These are phyloP conservation scores for Lithocarpus polystachyus DNA, from an alignment of 306 rosid genomes.

Conservation along the genomic window DNA sequence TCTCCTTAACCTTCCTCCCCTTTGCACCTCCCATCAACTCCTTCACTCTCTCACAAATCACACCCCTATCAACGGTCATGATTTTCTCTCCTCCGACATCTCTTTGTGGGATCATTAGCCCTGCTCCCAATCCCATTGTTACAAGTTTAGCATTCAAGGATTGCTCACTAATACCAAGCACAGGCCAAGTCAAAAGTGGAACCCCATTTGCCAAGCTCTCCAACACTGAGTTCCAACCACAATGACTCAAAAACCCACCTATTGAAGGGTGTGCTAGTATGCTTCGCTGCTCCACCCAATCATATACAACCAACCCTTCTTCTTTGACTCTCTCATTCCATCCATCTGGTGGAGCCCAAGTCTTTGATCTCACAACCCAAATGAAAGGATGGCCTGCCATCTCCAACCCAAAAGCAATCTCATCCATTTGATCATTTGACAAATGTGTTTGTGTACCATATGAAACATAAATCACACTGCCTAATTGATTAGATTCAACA, in stretches of 20 bases:
- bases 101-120: background rate
- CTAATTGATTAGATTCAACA: background rate
- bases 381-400: background rate
- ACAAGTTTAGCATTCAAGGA: slow-evolving; percentile 20
- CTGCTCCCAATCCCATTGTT: slow-evolving; percentile 1
- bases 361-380: too few relatives aligned
- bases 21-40: slow-evolving; percentile 28
- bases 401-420: slow-evolving; percentile 30
- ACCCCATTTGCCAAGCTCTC: slow-evolving; percentile 25
- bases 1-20: slow-evolving; percentile 14
- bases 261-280: slow-evolving; percentile 11
- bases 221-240: slow-evolving; percentile 34
- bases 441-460: slow-evolving; percentile 20
- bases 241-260: slow-evolving; percentile 28
- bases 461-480: slow-evolving; percentile 23
- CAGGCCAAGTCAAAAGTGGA: slow-evolving; percentile 32
- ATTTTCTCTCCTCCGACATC: background rate
- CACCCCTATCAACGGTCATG: background rate
- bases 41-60: slow-evolving; percentile 19
- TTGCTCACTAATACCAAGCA: slow-evolving; percentile 22
- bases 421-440: slow-evolving; percentile 10
- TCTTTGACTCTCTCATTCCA: too few relatives aligned
- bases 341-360: too few relatives aligned
- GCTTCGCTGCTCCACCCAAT: slow-evolving; percentile 25
- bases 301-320: background rate